phyloP scores from a whole-genome alignment of 352 stramenopile genomes.

The Pythium dissotocum region DNA sequence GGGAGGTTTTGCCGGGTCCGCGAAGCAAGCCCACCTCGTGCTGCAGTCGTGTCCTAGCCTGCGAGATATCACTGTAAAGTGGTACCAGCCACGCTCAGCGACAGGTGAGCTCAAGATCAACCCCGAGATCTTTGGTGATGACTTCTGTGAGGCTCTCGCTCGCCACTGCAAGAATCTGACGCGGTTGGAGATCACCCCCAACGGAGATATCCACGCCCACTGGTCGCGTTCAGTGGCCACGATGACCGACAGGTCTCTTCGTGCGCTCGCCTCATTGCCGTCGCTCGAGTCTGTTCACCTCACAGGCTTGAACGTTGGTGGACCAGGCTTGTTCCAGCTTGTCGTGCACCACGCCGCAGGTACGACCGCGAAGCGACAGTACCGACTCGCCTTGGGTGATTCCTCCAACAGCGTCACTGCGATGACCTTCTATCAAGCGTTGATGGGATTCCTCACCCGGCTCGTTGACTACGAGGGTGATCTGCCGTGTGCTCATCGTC shows the following conservation, averaged over 20 bases:
- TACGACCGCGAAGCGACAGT: neutral
- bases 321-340: neutral
- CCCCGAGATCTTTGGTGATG: constrained; percentile 11
- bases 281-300: neutral
- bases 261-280: neutral
- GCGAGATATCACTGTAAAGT: neutral
- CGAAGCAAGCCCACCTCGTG: neutral
- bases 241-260: neutral
- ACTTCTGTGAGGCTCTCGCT: constrained; percentile 8
- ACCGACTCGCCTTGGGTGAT: neutral
- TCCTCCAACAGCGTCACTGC: neutral
- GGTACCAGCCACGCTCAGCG: neutral
- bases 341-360: neutral
- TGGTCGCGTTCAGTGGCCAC: neutral
- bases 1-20: neutral
- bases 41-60: constrained; percentile 10
- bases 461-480: neutral
- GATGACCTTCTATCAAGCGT: neutral
- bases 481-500: neutral
- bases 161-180: neutral
- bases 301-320: neutral
- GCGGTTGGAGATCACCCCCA: neutral
- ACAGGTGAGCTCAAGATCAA: neutral
- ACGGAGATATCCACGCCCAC: neutral
- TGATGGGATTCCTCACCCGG: neutral